These are phyloP conservation scores for Diplodia sapinea DNA, from an alignment of 2,329 filamentous ascomycete genomes.

Conservation along the genomic window DNA sequence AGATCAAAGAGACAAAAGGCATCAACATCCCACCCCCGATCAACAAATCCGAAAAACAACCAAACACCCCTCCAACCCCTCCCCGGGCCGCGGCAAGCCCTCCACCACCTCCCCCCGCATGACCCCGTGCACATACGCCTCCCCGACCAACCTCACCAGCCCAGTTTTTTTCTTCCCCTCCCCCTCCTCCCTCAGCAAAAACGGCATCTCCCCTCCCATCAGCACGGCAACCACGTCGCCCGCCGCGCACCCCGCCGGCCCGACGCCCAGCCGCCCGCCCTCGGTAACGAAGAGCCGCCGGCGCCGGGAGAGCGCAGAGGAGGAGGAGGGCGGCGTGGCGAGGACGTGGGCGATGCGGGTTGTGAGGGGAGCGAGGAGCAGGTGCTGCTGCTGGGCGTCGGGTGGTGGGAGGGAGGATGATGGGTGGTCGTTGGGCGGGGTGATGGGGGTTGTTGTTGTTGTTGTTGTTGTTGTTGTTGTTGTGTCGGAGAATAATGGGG, in stretches of 20 bases:
- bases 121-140: background rate
- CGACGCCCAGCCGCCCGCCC: background rate
- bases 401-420: too few relatives aligned
- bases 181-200: background rate
- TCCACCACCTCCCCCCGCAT: background rate
- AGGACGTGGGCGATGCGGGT: background rate
- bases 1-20: background rate
- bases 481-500: too few relatives aligned
- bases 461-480: too few relatives aligned
- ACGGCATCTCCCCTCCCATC: background rate
- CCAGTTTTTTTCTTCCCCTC: background rate
- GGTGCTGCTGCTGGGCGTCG: background rate
- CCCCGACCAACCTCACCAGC: background rate
- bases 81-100: background rate
- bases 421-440: too few relatives aligned
- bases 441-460: too few relatives aligned
- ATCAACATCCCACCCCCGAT: too few relatives aligned
- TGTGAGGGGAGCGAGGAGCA: background rate
- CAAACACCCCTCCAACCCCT: background rate
- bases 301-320: too few relatives aligned
- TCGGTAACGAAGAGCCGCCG: background rate
- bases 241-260: background rate
- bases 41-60: conserved; percentile 1
- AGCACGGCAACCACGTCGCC: background rate
- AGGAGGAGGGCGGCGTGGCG: background rate